Evolutionary conservation across 2,329 filamentous ascomycete species (phyloP), one percentile per base, ranked within the genome.

Genomic region (Ophiosphaerella narmari): DNA sequence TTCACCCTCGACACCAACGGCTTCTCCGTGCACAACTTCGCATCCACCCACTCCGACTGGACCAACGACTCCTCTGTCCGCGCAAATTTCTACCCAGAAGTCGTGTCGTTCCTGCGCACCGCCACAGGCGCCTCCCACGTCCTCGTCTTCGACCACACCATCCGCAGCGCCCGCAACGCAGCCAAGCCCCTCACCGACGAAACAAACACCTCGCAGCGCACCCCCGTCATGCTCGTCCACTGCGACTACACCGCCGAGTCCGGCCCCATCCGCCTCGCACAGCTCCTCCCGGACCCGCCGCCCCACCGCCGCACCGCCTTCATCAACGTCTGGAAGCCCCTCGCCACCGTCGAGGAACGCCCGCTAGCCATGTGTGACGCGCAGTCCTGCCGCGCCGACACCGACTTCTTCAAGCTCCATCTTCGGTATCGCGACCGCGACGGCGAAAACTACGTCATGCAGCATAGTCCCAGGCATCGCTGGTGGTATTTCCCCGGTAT

Each of bases 291-390:
- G 16, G 16, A 18, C 16, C 16, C 16, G 16, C 16, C 16, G 16
- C 16, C 16, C 16, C 16, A 18, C 16, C 73, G 75, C 5, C 75
- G 78, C 6, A 73, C 76, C 44, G 76, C 79, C 26, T 80, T 81
- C 50, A 75, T 80, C 64, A 81, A 81, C 45, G 77, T 81, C 31
- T 81, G 78, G 78, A 77, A 80, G 23, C 78, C 78, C 0, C 72
- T 81, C 18, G 58, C 58, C 3, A 47, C 72, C 9, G 74, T 76
- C 21, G 71, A 75, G 53, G 74, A 76, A 47, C 68, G 71, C 11
- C 74, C 74, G 1, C 60, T 76, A 6, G 73, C 73, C 7, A 75
- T 76, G 73, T 75, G 71, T 55, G 73, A 76, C 40, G 70, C 73
- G 21, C 58, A 60, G 14, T 68, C 72, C 6, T 69, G 71, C 29